Evolutionary conservation across 2,329 filamentous ascomycete genomes (phyloP), one percentile per base, ranked within the genome.

Genomic region (Penicillium carneum): DNA sequence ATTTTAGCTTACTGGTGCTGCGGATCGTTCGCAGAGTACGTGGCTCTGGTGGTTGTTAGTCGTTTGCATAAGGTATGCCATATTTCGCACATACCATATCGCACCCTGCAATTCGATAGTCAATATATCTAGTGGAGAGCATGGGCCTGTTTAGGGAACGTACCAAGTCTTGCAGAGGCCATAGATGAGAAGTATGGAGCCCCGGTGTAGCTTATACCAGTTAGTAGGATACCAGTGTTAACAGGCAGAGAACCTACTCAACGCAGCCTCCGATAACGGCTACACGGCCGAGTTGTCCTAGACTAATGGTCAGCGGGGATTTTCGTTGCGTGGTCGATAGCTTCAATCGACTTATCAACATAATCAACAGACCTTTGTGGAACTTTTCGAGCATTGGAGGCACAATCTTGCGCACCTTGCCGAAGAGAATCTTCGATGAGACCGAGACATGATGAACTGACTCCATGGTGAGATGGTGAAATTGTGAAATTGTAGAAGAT

Each of bases 161-260:
- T 77, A 78, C 94, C 95, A 60, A 98, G 81, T 72, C 90, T 88
- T 48, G 95, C 95, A 67, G 92, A 97, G 12, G 95, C 95, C 88
- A 97, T 97, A 66, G 94, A 93, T 20, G 94, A 97, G 80, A 99
- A 99, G 81, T 97, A 99, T 12, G 95, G 95, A 61, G 95, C 95
- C 39, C 95, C 95, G 1, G 95, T 97, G 77, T 98, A 99, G 79
- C 82, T 83, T 62, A 64, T 34, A 18, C 33, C 9, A 50, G 67
- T 59, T 63, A 70, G 58, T 34, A 41, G 34, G 31, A 49, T 38
- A 11, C 26, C 38, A 26, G 50, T n/a, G 38, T 57, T 23, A 47
- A 31, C 2, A 11, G 23, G 55, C 11, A 11, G 38, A 16, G 14
- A 38, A 62, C 71, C 41, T 77, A 83, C 81, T 98, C 94, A 76